Conservation (phyloP, 805 yeast species). For the Saturnispora kantuleensis region DNA sequence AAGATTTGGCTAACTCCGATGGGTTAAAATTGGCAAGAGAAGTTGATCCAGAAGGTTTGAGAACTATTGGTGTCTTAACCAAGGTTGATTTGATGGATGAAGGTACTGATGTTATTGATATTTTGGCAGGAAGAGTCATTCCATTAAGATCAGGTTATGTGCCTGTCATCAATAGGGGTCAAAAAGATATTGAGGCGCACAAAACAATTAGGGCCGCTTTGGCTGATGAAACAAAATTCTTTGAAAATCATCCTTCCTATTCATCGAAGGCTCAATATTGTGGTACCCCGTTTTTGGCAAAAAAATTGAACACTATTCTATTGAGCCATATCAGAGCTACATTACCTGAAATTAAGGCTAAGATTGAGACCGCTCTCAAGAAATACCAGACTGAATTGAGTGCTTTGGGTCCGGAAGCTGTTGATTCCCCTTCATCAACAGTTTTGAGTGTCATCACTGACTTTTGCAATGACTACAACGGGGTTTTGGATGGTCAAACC, state of each 20-base stretch:
- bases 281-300: conserved; percentile 96
- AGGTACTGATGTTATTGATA: conserved; percentile 95
- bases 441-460: conserved; percentile 87
- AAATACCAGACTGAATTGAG: conserved; percentile 75
- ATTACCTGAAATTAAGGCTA: conserved; percentile 85
- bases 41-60: conserved; percentile 91
- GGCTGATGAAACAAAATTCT: conserved; percentile 66
- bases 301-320: conserved; percentile 78
- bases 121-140: conserved; percentile 89
- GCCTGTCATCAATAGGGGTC: conserved; percentile 96
- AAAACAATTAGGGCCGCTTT: conserved; percentile 86
- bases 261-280: conserved; percentile 90
- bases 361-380: conserved; percentile 75
- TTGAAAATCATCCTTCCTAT: conserved; percentile 85
- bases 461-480: conserved; percentile 83
- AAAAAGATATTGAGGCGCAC: conserved; percentile 82
- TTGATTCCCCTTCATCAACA: conserved; percentile 81
- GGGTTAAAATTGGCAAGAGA: conserved; percentile 94
- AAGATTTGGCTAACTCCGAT: conserved; percentile 94
- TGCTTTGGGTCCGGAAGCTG: conserved; percentile 78
- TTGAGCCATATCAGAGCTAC: conserved; percentile 83
- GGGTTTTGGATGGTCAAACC: conserved; percentile 86
- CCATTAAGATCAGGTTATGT: conserved; percentile 93
- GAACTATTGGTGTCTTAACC: conserved; percentile 95
- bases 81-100: conserved; percentile 96